These are phyloP conservation scores for Acanthochlamys bracteata DNA, from an alignment of 106 monocot genomes.

Conservation along the genomic window DNA sequence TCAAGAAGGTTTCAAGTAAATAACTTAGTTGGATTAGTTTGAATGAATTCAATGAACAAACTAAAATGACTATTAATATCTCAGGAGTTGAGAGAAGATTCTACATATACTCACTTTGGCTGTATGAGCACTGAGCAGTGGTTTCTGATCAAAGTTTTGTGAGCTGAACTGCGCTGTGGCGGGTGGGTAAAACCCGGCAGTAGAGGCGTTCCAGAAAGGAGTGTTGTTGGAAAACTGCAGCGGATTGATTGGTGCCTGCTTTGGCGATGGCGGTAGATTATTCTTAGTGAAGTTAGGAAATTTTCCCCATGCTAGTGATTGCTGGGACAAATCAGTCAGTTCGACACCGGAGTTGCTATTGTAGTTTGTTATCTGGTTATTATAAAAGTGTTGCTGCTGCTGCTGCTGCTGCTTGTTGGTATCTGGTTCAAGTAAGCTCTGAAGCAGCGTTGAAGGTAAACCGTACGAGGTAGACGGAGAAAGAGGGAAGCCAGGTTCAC, in stretches of 20 bases:
- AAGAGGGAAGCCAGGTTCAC: slow-evolving; percentile 2
- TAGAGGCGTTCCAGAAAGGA: slow-evolving; percentile 26
- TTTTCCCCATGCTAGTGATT: slow-evolving; percentile 8
- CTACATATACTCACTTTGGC: slow-evolving; percentile 17
- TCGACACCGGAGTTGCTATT: background rate
- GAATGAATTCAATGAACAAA: background rate
- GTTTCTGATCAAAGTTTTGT: slow-evolving; percentile 35
- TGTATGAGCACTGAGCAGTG: slow-evolving; percentile 4
- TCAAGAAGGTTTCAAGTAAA: background rate
- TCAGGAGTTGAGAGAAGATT: background rate
- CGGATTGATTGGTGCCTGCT: slow-evolving; percentile 4
- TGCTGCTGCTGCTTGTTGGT: background rate
- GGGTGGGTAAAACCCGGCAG: slow-evolving; percentile 16
- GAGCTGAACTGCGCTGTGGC: slow-evolving; percentile 16
- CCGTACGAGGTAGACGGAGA: background rate
- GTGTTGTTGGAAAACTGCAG: slow-evolving; percentile 28
- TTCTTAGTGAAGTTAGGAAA: slow-evolving; percentile 14
- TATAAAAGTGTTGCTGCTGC: slow-evolving; percentile 3
- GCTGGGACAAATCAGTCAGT: slow-evolving; percentile 3
- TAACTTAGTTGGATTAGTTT: slow-evolving; percentile 1
- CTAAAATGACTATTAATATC: background rate
- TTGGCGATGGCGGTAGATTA: background rate
- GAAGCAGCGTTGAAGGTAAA: slow-evolving; percentile 5
- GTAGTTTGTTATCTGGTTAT: too few relatives aligned
- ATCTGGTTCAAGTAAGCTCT: slow-evolving; percentile 11